phyloP scores from a whole-genome alignment of 306 rosid genomes.

The Citrullus amarus region DNA sequence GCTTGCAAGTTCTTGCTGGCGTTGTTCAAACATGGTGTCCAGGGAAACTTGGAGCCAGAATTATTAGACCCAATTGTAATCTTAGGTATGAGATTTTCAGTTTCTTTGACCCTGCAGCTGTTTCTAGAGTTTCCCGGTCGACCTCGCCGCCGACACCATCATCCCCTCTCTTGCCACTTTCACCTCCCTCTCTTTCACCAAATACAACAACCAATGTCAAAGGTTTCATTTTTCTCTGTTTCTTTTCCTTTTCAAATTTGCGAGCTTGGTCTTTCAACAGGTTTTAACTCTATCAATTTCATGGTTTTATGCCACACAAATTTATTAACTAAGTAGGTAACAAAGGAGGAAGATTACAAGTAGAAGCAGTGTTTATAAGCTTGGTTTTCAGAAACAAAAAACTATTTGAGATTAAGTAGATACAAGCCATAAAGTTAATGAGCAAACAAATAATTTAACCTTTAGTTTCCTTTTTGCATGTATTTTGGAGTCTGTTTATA shows the following conservation, averaged over 20 bases:
- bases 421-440: no score
- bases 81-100: neutral
- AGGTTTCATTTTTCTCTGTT: neutral
- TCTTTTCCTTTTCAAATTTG: neutral
- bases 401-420: no score
- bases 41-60: neutral
- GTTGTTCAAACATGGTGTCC: neutral
- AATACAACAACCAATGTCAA: neutral
- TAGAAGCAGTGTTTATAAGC: no score
- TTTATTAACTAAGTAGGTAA: no score
- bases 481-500: neutral
- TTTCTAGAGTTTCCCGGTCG: neutral
- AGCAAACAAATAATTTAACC: neutral
- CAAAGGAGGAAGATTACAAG: no score
- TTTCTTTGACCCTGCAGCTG: neutral
- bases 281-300: no score
- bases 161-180: neutral
- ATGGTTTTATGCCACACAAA: no score
- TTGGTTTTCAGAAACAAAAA: no score
- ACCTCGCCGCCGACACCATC: neutral
- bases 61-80: neutral
- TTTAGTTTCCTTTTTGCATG: neutral
- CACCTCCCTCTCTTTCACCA: neutral
- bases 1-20: neutral
- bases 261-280: neutral